A percentile compares a stretch with the other conserved stretches of the same genome.
phyloP scores from a whole-genome alignment of 1,284 basidiomycete genomes.

The Peniophora sp. region DNA sequence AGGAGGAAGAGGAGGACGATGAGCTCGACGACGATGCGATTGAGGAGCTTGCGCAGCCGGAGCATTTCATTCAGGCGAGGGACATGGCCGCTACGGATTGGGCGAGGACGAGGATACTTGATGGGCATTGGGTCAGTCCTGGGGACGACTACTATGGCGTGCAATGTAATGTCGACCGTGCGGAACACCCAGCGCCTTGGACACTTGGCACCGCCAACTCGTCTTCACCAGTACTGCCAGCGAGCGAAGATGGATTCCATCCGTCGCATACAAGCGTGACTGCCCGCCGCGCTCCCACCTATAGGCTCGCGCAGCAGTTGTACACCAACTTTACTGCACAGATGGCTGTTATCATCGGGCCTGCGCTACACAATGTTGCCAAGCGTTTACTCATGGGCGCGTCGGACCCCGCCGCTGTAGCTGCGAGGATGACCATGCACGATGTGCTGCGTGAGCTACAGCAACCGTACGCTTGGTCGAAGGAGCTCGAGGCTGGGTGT shows the following conservation, averaged over 20 bases:
- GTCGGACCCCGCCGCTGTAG: conserved; percentile 36
- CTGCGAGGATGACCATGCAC: conserved; percentile 47
- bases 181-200: conserved; percentile 66
- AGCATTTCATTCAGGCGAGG: conserved; percentile 49
- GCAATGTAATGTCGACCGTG: conserved; percentile 32
- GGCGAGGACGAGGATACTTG: conserved; percentile 61
- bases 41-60: conserved; percentile 40
- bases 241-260: conserved; percentile 35
- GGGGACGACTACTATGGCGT: conserved; percentile 56
- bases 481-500: conserved; percentile 20
- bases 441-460: conserved; percentile 51
- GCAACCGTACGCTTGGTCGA: conserved; percentile 46
- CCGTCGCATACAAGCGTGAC: conserved; percentile 30
- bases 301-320: conserved; percentile 34
- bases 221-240: conserved; percentile 27
- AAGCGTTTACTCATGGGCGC: conserved; percentile 52
- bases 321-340: conserved; percentile 48
- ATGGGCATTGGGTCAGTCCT: conserved; percentile 67
- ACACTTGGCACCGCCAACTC: conserved; percentile 42
- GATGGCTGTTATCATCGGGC: conserved; percentile 47
- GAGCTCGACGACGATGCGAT: conserved; percentile 51
- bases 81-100: conserved; percentile 66
- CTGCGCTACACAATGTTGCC: conserved; percentile 61
- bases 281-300: conserved; percentile 20
- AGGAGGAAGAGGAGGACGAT: conserved; percentile 43